Evolutionary conservation across 2,329 filamentous ascomycete species (phyloP).

Genomic region (Orbilia javanica): DNA sequence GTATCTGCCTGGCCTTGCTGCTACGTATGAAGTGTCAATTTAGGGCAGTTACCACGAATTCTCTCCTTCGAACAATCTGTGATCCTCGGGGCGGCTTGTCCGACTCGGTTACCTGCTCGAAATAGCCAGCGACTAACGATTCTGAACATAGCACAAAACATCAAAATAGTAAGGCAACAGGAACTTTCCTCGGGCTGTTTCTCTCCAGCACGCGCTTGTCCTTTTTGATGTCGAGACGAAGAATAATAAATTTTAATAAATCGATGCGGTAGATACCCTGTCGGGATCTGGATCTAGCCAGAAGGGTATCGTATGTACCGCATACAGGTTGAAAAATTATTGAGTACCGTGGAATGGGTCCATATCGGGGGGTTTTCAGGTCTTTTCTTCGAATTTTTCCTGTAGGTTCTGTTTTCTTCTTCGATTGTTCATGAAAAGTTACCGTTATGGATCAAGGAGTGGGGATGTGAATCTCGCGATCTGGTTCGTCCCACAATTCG

Average conservation of each 20-base stretch:
- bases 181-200: constrained; percentile 40
- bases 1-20: constrained; percentile 46
- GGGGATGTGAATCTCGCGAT: constrained; percentile 58
- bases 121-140: constrained; percentile 50
- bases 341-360: constrained; percentile 42
- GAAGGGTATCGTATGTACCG: constrained; percentile 47
- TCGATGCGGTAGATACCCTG: constrained; percentile 32
- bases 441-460: constrained; percentile 53
- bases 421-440: constrained; percentile 29
- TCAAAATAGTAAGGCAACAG: constrained; percentile 45
- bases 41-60: constrained; percentile 43
- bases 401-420: constrained; percentile 27
- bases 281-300: constrained; percentile 52
- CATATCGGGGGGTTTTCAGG: constrained; percentile 26
- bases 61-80: constrained; percentile 34
- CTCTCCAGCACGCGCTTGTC: constrained; percentile 37
- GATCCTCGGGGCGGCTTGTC: constrained; percentile 58
- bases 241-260: constrained; percentile 26
- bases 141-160: constrained; percentile 30
- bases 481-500: constrained; percentile 58
- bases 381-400: constrained; percentile 25
- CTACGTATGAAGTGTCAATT: constrained; percentile 57
- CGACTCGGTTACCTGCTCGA: constrained; percentile 58
- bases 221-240: constrained; percentile 16
- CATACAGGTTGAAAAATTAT: constrained; percentile 48